Base-by-base conservation (phyloP, 2,329 filamentous ascomycete genomes). In the Hypoxylon sp. region DNA sequence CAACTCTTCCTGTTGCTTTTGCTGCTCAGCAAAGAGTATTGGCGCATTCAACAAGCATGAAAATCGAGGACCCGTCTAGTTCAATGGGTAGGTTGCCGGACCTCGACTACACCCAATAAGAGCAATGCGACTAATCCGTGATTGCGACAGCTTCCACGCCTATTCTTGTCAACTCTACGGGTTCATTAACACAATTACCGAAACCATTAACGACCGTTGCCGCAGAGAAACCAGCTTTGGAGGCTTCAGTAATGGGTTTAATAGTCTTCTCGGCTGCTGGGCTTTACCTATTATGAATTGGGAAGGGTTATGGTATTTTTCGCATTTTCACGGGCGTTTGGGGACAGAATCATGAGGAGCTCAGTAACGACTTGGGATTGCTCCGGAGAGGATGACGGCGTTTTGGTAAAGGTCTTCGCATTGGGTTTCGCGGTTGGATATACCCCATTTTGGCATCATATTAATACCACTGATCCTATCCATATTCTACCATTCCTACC, bases 231-330 rank as follows among this genome's bases (percentile, higher is more conserved):
- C 75, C 72, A 5, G 69, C 72, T 19, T 60, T 76, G 32, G 75
- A 75, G 48, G 75, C 75, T 19, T 77, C 75, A 14, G 68, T 77
- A 52, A 75, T 77, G 74, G 75, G 75, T 5, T 63, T 77, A 11
- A 68, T 77, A 63, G 74, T 77, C 41, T 77, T 77, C 63, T 76
- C 75, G 28, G 75, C 72, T 4, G 75, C 73, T 13, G 75, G 75
- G 36, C 63, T 77, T n/a, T 72, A 70, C 56, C 57, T 77, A 38
- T 65, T 77, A 71, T 77, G 65, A 76, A 49, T 25, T 52, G 38
- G n/a, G 25, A 58, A 34, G 60, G 50, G 25, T 48, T 34, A 60
- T 58, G 25, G 32, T 11, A 55, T n/a, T 32, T 52, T 63, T 65
- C 34, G 64, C 69, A 75, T 75, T 71, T 71, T 61, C 60, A 70